Evolutionary conservation across 441 rosid genomes (phyloP), one percentile per base, ranked within the genome.

Genomic region (Populus hybrid): DNA sequence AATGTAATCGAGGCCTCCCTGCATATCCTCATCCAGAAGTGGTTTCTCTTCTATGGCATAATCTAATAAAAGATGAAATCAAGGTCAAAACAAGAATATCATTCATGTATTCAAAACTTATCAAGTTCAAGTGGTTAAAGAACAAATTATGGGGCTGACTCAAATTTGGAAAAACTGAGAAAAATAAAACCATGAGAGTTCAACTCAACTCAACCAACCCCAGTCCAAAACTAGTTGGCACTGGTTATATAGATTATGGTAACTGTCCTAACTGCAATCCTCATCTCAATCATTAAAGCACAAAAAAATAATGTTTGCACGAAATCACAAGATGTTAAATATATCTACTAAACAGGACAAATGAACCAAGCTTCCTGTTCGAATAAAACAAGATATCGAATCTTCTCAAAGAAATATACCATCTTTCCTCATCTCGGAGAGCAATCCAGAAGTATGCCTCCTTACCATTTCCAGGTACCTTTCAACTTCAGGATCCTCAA

Each of bases 31-130:
- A 23, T 50, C 86, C 82, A 91, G 83, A 79, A 82, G 82, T 23
- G 94, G 95, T 82, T 91, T 88, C 92, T 95, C 97, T 83, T 89
- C 92, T 73, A 95, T 88, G 75, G 93, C 89, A 85, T 92, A 95
- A 87, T 95, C 99, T 92, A 84, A 80, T 66, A 81, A 26, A 84
- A 68, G 33, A 40, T 40, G 7, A 56, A 7, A 61, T 78, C 68
- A 81, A 75, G 45, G 31, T n/a, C 36, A 68, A 72, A 73, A 63
- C 76, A 77, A n/a, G 77, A 78, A 77, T 68, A 78, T 77, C 66
- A 78, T 80, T 31, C 74, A 73, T n/a, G 24, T 28, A 64, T 70
- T 68, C 33, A 24, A 36, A 66, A 68, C 28, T 35, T 59, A 68
- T 29, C 9, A 36, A 72, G 64, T 18, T 21, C 53, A 28, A 69